Evolutionary conservation across 352 stramenopile species (phyloP), one percentile per base, ranked within the genome.

Genomic region (Pseudoperonospora humuli): DNA sequence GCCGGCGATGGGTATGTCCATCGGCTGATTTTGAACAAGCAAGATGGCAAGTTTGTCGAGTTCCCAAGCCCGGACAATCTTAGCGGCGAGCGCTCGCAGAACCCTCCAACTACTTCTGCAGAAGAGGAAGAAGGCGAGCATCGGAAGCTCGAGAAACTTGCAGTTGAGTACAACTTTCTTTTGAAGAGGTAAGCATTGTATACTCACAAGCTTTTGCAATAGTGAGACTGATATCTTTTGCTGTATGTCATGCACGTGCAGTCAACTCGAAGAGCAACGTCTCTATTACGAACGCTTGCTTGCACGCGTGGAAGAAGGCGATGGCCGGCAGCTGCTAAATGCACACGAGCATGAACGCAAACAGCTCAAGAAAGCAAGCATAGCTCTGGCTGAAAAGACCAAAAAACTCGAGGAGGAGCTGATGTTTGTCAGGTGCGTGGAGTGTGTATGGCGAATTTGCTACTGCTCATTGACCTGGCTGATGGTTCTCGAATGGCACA

Each of bases 1-100:
- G 78, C 79, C 10, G 84, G 79, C 24, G 90, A 96, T 36, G 85
- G 86, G 31, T 93, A 88, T 46, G 79, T 93, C 1, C 82, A 92
- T 47, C 79, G 82, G 3, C 50, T 93, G 24, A 92, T 93, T 54
- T 64, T 93, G 41, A 93, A 93, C 61, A 93, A 93, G 47, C 82
- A 90, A 45, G 83, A 93, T 28, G 92, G 93, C 7, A 98, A 98
- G 66, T 89, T 98, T 33, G 93, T 98, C 7, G 95, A 98, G 74
- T 92, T 97, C 13, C 80, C 75, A 24, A 93, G 86, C 54, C 95
- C 92, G 3, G 70, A 86, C 42, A 75, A 66, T 38, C 24, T 62
- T 45, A 85, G 78, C 51, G 67, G 74, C 39, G 67, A 89, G 57
- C 66, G 75, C 7, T 86, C 75, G n/a, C 74, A 84, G 47, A 62